A percentile compares a stretch with the other conserved stretches of the same genome.
Conservation (phyloP, 108 stramenopile genomes). For the Aurantiochytrium sp. region DNA sequence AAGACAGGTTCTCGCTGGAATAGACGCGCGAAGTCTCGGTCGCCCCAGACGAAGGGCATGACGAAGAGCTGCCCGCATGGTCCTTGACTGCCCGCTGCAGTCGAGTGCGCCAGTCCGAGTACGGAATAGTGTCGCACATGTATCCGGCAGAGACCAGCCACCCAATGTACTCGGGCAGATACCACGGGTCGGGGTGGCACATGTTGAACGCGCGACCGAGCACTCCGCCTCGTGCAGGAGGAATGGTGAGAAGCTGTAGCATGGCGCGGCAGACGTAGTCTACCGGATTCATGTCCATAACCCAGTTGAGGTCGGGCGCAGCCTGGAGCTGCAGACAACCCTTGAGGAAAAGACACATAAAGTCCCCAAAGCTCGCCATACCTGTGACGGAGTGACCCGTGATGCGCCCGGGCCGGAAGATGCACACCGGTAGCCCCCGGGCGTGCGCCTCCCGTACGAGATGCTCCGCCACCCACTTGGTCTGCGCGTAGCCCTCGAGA, state of each 20-base stretch:
- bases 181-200: constrained; percentile 5
- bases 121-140: neutral
- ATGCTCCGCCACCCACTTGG: constrained; percentile 47
- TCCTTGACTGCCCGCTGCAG: neutral
- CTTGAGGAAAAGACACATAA: constrained; percentile 50
- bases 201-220: constrained; percentile 21
- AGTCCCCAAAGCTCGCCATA: constrained; percentile 43
- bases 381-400: constrained; percentile 43
- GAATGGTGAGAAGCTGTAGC: neutral
- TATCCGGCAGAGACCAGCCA: neutral
- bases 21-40: no score
- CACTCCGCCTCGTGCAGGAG: neutral
- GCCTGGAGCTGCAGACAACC: constrained; percentile 30
- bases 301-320: neutral
- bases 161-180: neutral
- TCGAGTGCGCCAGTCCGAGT: neutral
- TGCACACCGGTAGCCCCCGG: constrained; percentile 41
- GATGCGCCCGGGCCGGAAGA: constrained; percentile 46
- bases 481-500: neutral
- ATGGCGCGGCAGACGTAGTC: constrained; percentile 4
- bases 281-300: constrained; percentile 25
- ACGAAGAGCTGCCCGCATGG: no score
- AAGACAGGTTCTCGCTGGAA: no score
- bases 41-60: no score
- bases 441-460: constrained; percentile 41